Evolutionary conservation across 495 filamentous ascomycete species (phyloP), one percentile per base, ranked within the genome.

Genomic region (Podospora anserina): DNA sequence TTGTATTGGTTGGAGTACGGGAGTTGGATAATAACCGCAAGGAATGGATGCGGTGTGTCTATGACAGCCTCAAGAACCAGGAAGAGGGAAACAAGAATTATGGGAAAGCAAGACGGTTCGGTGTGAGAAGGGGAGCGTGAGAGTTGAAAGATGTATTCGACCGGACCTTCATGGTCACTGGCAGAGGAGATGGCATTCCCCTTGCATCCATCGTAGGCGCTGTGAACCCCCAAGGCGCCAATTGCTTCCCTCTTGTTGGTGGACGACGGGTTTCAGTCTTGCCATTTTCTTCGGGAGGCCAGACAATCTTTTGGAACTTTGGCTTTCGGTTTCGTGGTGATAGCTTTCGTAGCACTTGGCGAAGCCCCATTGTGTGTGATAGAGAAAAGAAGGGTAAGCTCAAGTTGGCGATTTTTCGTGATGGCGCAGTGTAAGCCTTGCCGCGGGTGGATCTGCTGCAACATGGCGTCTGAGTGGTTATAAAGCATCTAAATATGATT

Each of bases 91-190:
- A 32, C 26, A 32, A 28, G 16, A 26, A 28, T 63, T 7, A 39
- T 32, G 61, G 3, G 13, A 44, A 13, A 11, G 15, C 34, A 19
- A 32, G 61, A 5, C 61, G 28, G 9, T 5, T 39, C 5, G 61
- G 61, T 9, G 61, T 63, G 30, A 63, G 28, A n/a, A 70, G 61
- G 0, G 68, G 64, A 2, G 65, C 61, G n/a, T 70, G 68, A 7
- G 68, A 70, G 20, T 61, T 67, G 58, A 63, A 67, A 7, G 65
- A 70, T n/a, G 62, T 19, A 34, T 62, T 70, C 5, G 69, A 70
- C 5, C 11, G 18, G 34, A 70, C 55, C 55, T 26, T 67, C 9
- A 32, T 49, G 39, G 13, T 49, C 39, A 49, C 39, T 49, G 13
- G 32, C 39, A 19, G 61, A 26, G 64, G 4, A n/a, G 61, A 49